Evolutionary conservation across 352 stramenopile species (phyloP).

Genomic region (Phytophthora cactorum): DNA sequence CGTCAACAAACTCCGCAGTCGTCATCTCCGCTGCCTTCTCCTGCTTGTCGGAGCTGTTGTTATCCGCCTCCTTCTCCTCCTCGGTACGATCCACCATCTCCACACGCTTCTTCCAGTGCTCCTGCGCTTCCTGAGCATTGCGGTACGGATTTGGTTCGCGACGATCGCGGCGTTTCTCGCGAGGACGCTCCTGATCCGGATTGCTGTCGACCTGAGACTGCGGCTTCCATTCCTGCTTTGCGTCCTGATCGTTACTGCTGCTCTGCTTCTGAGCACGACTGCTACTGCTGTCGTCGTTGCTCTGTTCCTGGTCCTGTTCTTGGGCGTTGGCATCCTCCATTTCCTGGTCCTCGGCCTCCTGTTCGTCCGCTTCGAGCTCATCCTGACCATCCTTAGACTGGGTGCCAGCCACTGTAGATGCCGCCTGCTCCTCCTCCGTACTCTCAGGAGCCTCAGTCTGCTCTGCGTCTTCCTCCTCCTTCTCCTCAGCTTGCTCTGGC

Average conservation of each 20-base stretch:
- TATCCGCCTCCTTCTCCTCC: conserved; percentile 47
- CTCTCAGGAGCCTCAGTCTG: conserved; percentile 53
- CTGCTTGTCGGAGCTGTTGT: conserved; percentile 42
- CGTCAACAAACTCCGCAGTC: conserved; percentile 71
- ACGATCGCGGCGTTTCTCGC: conserved; percentile 81
- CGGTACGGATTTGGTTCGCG: conserved; percentile 96
- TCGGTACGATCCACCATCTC: conserved; percentile 80
- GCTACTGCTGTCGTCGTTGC: conserved; percentile 63
- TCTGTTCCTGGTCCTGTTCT: conserved; percentile 61
- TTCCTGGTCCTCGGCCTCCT: conserved; percentile 55
- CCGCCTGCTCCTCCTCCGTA: conserved; percentile 56
- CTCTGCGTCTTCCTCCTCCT: conserved; percentile 68
- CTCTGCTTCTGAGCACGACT: conserved; percentile 58
- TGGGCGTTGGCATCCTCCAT: conserved; percentile 51
- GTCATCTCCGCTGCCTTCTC: conserved; percentile 49
- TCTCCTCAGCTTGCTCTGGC: conserved; percentile 64
- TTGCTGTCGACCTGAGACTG: conserved; percentile 53
- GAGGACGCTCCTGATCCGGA: conserved; percentile 49
- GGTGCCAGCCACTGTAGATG: conserved; percentile 67
- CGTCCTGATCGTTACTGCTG: conserved; percentile 63
- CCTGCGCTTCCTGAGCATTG: conserved; percentile 94
- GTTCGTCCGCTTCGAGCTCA: conserved; percentile 65
- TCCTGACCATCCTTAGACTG: conserved; percentile 87
- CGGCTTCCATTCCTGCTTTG: conserved; percentile 61
- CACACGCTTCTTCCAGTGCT: conserved; percentile 98